These are phyloP conservation scores for Camellia oleifera DNA, from an alignment of 179 eudicot genomes.

Conservation along the genomic window DNA sequence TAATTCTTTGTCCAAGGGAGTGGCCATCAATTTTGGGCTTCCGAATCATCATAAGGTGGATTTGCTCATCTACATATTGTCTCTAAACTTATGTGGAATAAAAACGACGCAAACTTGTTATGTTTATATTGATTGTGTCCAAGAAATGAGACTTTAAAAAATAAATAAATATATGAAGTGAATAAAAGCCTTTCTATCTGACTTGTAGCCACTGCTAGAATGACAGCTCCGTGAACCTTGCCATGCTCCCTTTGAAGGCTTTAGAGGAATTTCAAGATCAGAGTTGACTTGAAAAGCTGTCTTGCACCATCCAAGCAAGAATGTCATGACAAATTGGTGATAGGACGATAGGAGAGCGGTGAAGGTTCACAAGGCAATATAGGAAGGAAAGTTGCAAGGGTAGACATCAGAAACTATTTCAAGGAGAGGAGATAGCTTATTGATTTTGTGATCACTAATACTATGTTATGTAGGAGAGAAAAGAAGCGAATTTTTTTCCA, in stretches of 20 bases:
- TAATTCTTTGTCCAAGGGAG: no score
- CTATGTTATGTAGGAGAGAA: no score
- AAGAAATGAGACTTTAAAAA: neutral
- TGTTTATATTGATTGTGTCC: neutral
- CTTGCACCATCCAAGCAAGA: slow-evolving; percentile 7
- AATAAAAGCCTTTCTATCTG: neutral
- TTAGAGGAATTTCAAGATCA: neutral
- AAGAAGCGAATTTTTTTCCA: no score
- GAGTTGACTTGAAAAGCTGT: neutral
- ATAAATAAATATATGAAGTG: neutral
- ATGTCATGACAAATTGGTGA: neutral
- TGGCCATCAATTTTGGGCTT: neutral
- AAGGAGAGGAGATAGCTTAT: no score
- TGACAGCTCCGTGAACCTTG: neutral
- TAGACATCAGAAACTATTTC: no score
- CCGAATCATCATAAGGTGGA: neutral
- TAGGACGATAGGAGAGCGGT: neutral
- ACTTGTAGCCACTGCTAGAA: neutral
- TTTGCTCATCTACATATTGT: neutral
- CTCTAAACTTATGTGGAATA: neutral
- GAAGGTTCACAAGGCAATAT: no score
- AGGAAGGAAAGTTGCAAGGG: no score
- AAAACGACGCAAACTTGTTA: neutral
- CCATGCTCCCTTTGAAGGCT: neutral
- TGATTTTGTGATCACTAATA: no score